Evolutionary conservation across 495 filamentous ascomycete genomes (phyloP), one percentile per base, ranked within the genome.

Genomic region (Talaromyces borbonicus): DNA sequence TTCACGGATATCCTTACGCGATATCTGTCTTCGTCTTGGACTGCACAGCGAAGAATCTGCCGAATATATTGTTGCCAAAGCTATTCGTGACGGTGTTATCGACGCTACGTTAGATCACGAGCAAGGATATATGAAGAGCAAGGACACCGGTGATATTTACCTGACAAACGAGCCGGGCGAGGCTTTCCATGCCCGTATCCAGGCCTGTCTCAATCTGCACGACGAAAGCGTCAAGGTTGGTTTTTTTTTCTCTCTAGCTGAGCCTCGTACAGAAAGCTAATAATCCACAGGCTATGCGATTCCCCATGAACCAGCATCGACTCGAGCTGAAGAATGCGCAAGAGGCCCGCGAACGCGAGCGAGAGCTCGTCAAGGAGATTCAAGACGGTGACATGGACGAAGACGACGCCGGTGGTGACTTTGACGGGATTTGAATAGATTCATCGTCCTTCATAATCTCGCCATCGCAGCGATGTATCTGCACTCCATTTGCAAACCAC

Each of bases 241-340:
- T 32, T 5, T 19, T 23, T 49, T 47, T 40, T 29, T 15, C 53
- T 37, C 39, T 48, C n/a, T 46, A 29, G 43, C 22, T 19, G 3
- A 37, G 38, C 8, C 22, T 15, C 43, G 14, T 27, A 29, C n/a
- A 38, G 5, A 19, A 18, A 18, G 19, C 18, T 14, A 47, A 53
- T 50, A 63, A 46, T 15, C 46, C 33, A 25, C 49, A 94, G 87
- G 90, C 92, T 18, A 98, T 98, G 92, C 76, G 93, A 12, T 98
- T 95, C 71, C 92, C 92, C 7, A 95, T 96, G 90, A 96, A 98
- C 68, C 89, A 95, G 68, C 90, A 97, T 68, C 77, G 92, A n/a
- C 73, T 95, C 23, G 92, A 97, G 66, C 72, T 97, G 41, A 95
- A 94, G 80, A 97, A 92, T 57, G 92, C 93, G 2, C 90, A 95